Base-by-base conservation (phyloP, 2,329 filamentous ascomycete species). In the Apiospora phragmitis region DNA sequence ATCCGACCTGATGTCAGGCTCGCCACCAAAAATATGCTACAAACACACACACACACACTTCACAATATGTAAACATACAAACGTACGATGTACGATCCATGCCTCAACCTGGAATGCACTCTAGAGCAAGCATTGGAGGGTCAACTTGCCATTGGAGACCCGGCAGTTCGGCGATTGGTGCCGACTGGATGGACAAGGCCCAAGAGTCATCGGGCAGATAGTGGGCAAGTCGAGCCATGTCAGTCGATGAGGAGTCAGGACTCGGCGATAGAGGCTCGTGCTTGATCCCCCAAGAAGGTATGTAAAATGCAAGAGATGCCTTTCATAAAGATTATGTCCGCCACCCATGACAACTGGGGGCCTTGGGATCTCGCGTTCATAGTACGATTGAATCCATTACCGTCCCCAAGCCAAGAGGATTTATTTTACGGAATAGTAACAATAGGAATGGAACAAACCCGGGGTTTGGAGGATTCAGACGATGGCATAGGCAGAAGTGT, bases 191-290 rank as follows among this genome's bases (percentile, higher is more conserved):
- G 55, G 55, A 38, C 55, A 62, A n/a, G 55, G 32, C 55, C 29
- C 32, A 62, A 62, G 55, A 62, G 55, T 12, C 32, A 24, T 38
- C 55, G 55, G 55, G 32, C 55, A 62, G 55, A 62, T 62, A 62
- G 55, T 62, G 55, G 55, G 21, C 38, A 62, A 38, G 55, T 38
- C 55, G 55, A 62, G 55, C 55, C 55, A 62, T 62, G 55, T 62
- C 32, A 62, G 55, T 62, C 55, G 55, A 62, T 62, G 55, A 62
- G 55, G 55, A 62, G 55, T 38, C 55, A 62, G 21, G 55, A 62
- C 55, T 62, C 55, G 55, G 55, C 32, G 32, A 62, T 38, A 32
- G 55, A 62, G 55, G 55, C 16, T 62, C 55, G 43, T 47, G 43
- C 43, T 47, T 8, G 43, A 14, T 45, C 42, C 42, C 18, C 42